A percentile compares a stretch with the other conserved stretches of the same genome.
phyloP scores from a whole-genome alignment of 2,329 filamentous ascomycete species.

The Dactylonectria macrodidyma region DNA sequence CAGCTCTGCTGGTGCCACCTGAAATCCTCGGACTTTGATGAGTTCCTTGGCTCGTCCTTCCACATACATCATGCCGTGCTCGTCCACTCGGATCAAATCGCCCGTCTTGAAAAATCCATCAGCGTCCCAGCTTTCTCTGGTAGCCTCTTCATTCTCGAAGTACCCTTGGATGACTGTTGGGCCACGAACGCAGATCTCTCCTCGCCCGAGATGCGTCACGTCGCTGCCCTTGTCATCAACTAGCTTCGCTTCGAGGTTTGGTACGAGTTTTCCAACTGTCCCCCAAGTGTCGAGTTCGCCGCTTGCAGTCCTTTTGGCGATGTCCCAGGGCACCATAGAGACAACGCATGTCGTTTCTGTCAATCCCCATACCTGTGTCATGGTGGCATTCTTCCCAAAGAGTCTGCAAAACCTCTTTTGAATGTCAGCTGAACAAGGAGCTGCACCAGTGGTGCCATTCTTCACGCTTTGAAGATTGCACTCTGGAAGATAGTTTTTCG shows the following conservation, averaged over 20 bases:
- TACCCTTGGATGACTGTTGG: constrained; percentile 9
- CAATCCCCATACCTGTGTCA: constrained; percentile 9
- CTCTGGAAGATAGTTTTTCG: not conserved
- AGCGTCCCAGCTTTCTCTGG: constrained; percentile 1
- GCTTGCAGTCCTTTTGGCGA: not conserved
- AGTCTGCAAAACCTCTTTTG: constrained; percentile 1
- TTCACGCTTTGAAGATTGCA: not conserved
- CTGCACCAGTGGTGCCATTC: not conserved
- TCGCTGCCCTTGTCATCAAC: constrained; percentile 2
- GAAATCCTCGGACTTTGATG: constrained; percentile 12
- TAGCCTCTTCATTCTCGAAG: constrained; percentile 3
- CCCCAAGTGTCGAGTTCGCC: not conserved
- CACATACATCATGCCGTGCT: constrained; percentile 4
- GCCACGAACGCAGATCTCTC: constrained; percentile 4
- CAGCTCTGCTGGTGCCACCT: constrained; percentile 15
- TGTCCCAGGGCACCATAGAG: not conserved
- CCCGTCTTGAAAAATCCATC: constrained; percentile 13
- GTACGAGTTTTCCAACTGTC: constrained; percentile 5
- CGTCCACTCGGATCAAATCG: constrained; percentile 6
- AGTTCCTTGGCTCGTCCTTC: constrained; percentile 3
- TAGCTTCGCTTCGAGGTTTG: constrained; percentile 3
- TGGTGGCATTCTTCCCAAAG: not conserved
- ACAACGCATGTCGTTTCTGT: constrained; percentile 8
- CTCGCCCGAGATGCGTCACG: not conserved
- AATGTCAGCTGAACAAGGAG: constrained; percentile 4